Conservation (phyloP, 192 early-diverging fungal species). For the Lobosporangium transversale region DNA sequence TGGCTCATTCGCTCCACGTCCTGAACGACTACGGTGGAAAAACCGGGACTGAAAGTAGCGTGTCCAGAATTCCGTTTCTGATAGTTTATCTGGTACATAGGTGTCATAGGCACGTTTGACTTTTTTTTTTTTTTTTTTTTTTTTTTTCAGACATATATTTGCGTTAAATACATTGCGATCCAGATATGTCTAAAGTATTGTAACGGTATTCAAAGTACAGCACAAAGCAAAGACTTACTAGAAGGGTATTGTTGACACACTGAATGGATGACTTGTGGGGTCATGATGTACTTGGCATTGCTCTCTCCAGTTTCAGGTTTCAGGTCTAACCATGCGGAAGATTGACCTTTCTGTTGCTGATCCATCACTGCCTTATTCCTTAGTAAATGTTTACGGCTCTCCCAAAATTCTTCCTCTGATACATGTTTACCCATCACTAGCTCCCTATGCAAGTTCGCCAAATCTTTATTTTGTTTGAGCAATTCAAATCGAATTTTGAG, state of each 20-base stretch:
- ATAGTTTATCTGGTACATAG: constrained; percentile 81
- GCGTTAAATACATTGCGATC: no score
- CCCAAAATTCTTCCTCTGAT: constrained; percentile 95
- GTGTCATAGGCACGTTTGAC: constrained; percentile 85
- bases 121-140: no score
- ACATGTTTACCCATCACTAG: constrained; percentile 81
- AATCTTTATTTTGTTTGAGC: constrained; percentile 73
- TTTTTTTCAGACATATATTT: no score
- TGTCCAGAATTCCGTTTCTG: constrained; percentile 89
- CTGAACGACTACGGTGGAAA: constrained; percentile 83
- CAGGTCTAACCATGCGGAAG: constrained; percentile 76
- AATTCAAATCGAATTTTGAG: constrained; percentile 69
- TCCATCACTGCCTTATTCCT: constrained; percentile 74
- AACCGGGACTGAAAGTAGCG: constrained; percentile 84
- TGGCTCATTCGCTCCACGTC: constrained; percentile 52
- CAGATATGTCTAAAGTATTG: no score
- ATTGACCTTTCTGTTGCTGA: constrained; percentile 83
- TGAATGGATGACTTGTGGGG: constrained; percentile 87
- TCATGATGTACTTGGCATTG: constrained; percentile 84
- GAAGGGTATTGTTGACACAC: constrained; percentile 92
- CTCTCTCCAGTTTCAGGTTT: constrained; percentile 74
- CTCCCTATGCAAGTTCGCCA: constrained; percentile 77
- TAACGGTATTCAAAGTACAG: no score
- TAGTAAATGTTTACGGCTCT: constrained; percentile 77
- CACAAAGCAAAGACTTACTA: no score